These are phyloP conservation scores for Nicotiana undulata DNA, from an alignment of 257 asterid genomes.

Conservation along the genomic window DNA sequence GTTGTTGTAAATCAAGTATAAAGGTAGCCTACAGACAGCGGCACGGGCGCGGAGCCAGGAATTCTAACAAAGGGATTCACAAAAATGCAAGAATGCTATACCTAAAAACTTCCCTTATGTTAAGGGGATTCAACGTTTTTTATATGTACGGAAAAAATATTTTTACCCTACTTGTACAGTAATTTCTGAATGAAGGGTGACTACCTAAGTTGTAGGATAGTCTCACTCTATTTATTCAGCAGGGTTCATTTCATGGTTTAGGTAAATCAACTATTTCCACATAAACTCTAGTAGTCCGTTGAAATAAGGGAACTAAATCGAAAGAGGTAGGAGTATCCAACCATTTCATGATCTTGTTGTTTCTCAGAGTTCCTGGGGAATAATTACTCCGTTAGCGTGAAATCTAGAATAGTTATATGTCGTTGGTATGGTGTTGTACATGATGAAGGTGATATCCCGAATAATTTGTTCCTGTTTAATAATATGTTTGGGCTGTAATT, in stretches of 20 bases:
- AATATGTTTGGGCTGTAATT: constrained; percentile 7
- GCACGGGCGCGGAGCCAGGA: no score
- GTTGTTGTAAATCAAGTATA: no score
- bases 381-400: background rate
- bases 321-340: background rate
- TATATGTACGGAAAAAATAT: no score
- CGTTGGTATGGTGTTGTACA: background rate
- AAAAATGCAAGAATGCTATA: no score
- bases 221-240: background rate
- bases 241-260: background rate
- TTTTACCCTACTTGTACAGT: background rate
- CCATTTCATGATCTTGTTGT: background rate
- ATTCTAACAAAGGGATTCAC: no score
- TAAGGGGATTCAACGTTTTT: no score
- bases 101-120: no score
- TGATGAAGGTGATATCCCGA: background rate
- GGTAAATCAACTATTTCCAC: background rate
- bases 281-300: background rate
- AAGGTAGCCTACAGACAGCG: no score
- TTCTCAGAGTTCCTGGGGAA: background rate
- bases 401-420: background rate
- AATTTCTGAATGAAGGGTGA: background rate
- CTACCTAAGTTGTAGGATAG: background rate
- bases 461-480: background rate
- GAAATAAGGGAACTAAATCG: background rate